These are phyloP conservation scores for Akanthomyces uredinophilus DNA, from an alignment of 2,329 filamentous ascomycete species.

Conservation along the genomic window DNA sequence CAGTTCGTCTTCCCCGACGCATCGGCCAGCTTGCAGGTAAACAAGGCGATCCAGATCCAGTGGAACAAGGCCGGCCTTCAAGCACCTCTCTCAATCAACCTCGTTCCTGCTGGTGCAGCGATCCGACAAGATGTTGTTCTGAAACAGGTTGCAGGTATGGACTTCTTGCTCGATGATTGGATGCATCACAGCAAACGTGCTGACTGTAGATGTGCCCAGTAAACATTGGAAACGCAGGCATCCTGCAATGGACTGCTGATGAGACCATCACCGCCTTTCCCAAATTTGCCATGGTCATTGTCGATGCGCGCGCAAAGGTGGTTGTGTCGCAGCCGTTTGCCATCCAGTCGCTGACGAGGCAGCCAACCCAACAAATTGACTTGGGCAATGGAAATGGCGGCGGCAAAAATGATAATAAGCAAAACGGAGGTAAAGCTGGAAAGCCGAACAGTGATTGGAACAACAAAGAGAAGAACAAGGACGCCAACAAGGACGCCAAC, in stretches of 20 bases:
- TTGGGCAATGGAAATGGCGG: background rate
- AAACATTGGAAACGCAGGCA: constrained; percentile 20
- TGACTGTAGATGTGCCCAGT: constrained; percentile 11
- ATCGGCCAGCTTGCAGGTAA: constrained; percentile 13
- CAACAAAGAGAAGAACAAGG: background rate
- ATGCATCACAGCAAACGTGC: too few relatives aligned
- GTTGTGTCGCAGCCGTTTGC: constrained; percentile 18
- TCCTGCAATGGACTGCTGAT: constrained; percentile 20
- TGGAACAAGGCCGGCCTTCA: constrained; percentile 21
- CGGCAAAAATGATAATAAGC: constrained; percentile 7
- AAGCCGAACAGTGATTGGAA: background rate
- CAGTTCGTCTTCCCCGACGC: constrained; percentile 17
- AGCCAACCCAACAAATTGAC: constrained; percentile 6
- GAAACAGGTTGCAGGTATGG: constrained; percentile 20
- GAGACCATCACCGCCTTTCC: constrained; percentile 19
- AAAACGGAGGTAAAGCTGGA: background rate
- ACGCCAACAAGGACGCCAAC: constrained; percentile 6
- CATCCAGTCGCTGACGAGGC: constrained; percentile 12
- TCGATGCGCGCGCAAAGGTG: constrained; percentile 16
- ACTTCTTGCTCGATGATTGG: background rate
- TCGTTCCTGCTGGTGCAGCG: constrained; percentile 18
- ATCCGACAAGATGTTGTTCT: constrained; percentile 19
- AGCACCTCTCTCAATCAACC: constrained; percentile 20
- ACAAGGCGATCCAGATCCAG: constrained; percentile 18
- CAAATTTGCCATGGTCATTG: constrained; percentile 21